Percentiles rank a stretch among this genome's conserved stretches.
Evolutionary conservation across 495 filamentous ascomycete genomes (phyloP).

Genomic region (Penicillium roqueforti): DNA sequence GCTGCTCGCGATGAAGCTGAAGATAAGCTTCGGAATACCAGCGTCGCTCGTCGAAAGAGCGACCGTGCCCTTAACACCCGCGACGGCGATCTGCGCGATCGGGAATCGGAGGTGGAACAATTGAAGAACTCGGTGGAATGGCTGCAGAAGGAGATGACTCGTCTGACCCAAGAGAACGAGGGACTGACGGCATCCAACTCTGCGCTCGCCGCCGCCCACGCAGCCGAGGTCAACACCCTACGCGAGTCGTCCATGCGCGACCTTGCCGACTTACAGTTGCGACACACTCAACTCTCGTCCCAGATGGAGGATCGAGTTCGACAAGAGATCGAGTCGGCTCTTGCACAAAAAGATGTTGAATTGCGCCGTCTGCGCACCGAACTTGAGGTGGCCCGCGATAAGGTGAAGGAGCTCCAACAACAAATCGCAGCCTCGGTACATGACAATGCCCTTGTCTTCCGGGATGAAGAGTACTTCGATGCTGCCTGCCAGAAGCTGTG

Average conservation of each 20-base stretch:
- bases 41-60: constrained; percentile 48
- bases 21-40: constrained; percentile 54
- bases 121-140: constrained; percentile 71
- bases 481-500: constrained; percentile 90
- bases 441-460: constrained; percentile 70
- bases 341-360: constrained; percentile 73
- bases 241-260: constrained; percentile 53
- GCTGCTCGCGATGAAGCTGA: constrained; percentile 69
- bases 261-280: constrained; percentile 57
- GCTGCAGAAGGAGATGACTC: constrained; percentile 71
- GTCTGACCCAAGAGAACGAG: constrained; percentile 71
- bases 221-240: constrained; percentile 56
- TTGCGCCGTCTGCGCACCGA: constrained; percentile 71
- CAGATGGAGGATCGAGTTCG: constrained; percentile 62
- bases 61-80: constrained; percentile 53
- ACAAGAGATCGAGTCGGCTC: constrained; percentile 54
- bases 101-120: constrained; percentile 75
- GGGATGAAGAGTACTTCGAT: constrained; percentile 93
- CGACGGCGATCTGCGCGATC: constrained; percentile 52
- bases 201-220: constrained; percentile 59
- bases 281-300: constrained; percentile 54
- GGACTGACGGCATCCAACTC: constrained; percentile 66
- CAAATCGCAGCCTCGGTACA: constrained; percentile 70
- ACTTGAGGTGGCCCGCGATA: constrained; percentile 69
- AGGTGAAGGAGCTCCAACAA: constrained; percentile 75